Percentiles rank a stretch among this genome's conserved stretches.
These are phyloP conservation scores for Beauveria sp. DNA, from an alignment of 2,329 filamentous ascomycete species.

Conservation along the genomic window DNA sequence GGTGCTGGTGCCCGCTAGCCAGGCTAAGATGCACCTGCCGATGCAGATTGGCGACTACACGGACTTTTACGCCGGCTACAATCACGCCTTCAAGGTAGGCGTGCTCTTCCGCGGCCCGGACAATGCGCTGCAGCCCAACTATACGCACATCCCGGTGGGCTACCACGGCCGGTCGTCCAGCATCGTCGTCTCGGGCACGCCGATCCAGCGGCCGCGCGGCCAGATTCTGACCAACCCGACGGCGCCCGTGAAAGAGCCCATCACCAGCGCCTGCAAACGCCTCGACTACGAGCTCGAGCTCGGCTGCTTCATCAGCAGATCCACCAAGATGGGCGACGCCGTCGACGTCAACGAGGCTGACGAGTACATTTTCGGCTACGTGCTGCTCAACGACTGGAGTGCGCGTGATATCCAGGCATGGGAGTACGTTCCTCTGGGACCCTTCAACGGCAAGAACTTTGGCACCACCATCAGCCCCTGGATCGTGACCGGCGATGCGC, in stretches of 20 bases:
- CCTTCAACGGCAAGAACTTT: constrained; percentile 55
- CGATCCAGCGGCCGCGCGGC: constrained; percentile 63
- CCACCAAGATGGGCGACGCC: constrained; percentile 59
- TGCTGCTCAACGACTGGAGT: constrained; percentile 59
- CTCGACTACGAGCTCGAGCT: constrained; percentile 76
- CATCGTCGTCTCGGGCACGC: constrained; percentile 66
- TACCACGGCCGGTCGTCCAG: constrained; percentile 76
- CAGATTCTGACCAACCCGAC: constrained; percentile 52
- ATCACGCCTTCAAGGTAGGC: constrained; percentile 67
- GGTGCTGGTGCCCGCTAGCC: constrained; percentile 25
- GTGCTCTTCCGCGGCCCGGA: constrained; percentile 64
- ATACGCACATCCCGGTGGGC: constrained; percentile 70
- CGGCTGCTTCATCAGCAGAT: constrained; percentile 63
- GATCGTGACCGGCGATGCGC: constrained; percentile 53
- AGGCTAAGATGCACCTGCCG: constrained; percentile 62
- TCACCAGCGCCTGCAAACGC: constrained; percentile 50
- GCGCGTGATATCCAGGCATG: constrained; percentile 54
- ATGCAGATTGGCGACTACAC: constrained; percentile 77
- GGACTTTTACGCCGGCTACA: constrained; percentile 74
- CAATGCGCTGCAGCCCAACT: constrained; percentile 74
- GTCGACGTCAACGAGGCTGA: constrained; percentile 60
- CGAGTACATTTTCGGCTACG: constrained; percentile 62
- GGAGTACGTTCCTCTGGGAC: constrained; percentile 55
- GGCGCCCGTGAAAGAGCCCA: constrained; percentile 46
- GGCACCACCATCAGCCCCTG: constrained; percentile 54